Evolutionary conservation across 495 filamentous ascomycete genomes (phyloP).

Genomic region (Tuber borchii): DNA sequence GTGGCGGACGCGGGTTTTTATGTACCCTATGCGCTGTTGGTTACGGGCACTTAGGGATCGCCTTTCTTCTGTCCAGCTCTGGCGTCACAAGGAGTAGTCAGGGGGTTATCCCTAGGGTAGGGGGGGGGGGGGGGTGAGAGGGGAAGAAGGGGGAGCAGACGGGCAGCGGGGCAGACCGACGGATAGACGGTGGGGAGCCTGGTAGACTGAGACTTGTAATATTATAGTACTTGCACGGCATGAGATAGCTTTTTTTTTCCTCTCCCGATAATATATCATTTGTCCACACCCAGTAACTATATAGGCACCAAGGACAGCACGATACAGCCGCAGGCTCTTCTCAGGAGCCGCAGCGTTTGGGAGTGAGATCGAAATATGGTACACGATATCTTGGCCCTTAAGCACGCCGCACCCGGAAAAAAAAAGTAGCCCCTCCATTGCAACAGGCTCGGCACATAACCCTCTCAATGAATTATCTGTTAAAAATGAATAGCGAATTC

Average conservation of each 20-base stretch:
- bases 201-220: not conserved
- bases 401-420: not conserved
- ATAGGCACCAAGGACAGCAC: not conserved
- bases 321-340: not conserved
- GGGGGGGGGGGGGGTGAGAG: slow-evolving; percentile 23
- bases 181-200: not conserved
- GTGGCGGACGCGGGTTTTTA: slow-evolving; percentile 33
- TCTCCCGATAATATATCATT: not conserved
- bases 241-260: not conserved
- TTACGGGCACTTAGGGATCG: slow-evolving; percentile 25
- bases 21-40: slow-evolving; percentile 25
- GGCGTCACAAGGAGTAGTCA: slow-evolving; percentile 36
- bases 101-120: slow-evolving; percentile 10
- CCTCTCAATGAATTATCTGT: no score
- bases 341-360: not conserved
- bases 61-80: slow-evolving; percentile 25
- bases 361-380: not conserved
- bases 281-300: not conserved
- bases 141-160: slow-evolving; percentile 12
- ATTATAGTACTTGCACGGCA: not conserved
- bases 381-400: not conserved
- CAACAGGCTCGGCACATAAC: no score
- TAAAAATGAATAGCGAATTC: no score
- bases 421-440: no score
- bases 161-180: not conserved